Evolutionary conservation across 2,329 filamentous ascomycete genomes (phyloP).

Genomic region (Ceratocystis albifundus): DNA sequence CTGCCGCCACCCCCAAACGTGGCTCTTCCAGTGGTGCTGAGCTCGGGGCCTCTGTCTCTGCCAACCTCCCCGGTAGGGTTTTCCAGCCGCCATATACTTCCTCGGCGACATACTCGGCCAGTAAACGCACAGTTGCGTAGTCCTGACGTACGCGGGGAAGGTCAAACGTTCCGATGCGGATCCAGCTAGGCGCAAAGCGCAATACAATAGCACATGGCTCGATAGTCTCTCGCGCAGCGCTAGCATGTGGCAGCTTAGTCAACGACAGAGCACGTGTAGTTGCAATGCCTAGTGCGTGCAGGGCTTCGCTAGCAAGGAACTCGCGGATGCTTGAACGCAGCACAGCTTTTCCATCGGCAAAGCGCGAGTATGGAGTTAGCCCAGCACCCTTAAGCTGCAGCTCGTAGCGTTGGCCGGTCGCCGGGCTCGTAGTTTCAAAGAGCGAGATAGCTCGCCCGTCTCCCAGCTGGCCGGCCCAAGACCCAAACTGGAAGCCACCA

Average conservation of each 20-base stretch:
- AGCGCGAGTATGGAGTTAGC: slow-evolving; percentile 85
- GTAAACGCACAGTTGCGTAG: slow-evolving; percentile 55
- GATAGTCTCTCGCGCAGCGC: slow-evolving; percentile 63
- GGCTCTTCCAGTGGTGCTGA: slow-evolving; percentile 31
- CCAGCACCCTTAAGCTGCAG: slow-evolving; percentile 91
- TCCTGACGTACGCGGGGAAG: slow-evolving; percentile 76
- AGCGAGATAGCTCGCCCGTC: slow-evolving; percentile 90
- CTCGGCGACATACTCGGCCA: slow-evolving; percentile 76
- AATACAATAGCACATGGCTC: slow-evolving; percentile 90
- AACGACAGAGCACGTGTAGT: slow-evolving; percentile 77
- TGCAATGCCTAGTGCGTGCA: slow-evolving; percentile 76
- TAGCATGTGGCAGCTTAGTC: slow-evolving; percentile 59
- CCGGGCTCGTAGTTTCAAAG: slow-evolving; percentile 74
- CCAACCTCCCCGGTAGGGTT: slow-evolving; percentile 53
- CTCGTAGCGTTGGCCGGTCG: slow-evolving; percentile 65
- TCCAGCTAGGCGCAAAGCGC: slow-evolving; percentile 82
- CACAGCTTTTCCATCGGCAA: slow-evolving; percentile 91
- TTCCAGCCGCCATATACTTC: slow-evolving; percentile 84
- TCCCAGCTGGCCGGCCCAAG: slow-evolving; percentile 91
- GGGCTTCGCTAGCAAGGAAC: slow-evolving; percentile 80
- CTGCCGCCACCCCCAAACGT: slow-evolving; percentile 42
- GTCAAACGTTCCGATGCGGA: slow-evolving; percentile 92
- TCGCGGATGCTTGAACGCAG: slow-evolving; percentile 86
- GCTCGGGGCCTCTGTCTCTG: slow-evolving; percentile 39
- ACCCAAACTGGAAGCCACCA: slow-evolving; percentile 68